These are phyloP conservation scores for Chaetomium sp. DNA, from an alignment of 2,329 filamentous ascomycete genomes.

Conservation along the genomic window DNA sequence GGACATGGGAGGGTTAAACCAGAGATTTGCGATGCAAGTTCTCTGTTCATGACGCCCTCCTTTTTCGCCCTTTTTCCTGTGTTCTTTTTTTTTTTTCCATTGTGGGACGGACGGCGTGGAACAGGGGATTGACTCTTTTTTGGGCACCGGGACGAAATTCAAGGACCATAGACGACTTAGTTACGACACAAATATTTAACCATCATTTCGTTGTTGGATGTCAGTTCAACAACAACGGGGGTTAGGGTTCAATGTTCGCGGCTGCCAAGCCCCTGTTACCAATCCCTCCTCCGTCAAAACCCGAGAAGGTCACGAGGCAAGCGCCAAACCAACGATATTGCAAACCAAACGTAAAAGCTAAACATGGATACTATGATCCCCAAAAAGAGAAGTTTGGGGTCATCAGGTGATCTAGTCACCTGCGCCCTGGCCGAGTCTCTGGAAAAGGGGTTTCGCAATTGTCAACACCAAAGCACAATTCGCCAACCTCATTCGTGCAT, in stretches of 20 bases:
- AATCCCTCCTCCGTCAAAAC: neutral
- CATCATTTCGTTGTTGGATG: too few relatives aligned
- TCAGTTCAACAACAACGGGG: neutral
- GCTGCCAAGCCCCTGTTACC: neutral
- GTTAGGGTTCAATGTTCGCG: neutral
- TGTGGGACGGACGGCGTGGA: too few relatives aligned
- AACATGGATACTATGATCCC: neutral
- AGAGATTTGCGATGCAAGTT: neutral
- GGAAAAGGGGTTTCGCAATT: neutral
- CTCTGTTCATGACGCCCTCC: too few relatives aligned
- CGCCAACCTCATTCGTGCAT: conserved; percentile 12
- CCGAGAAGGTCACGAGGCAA: conserved; percentile 1
- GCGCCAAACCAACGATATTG: neutral
- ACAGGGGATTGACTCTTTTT: too few relatives aligned
- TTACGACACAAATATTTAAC: too few relatives aligned
- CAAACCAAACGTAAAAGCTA: neutral
- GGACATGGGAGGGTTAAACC: neutral
- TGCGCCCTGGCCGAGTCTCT: neutral
- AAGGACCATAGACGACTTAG: too few relatives aligned
- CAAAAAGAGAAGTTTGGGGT: neutral
- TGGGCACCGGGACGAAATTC: too few relatives aligned
- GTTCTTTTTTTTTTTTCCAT: too few relatives aligned
- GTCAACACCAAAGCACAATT: neutral
- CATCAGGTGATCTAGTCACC: conserved; percentile 9
- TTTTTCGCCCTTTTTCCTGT: too few relatives aligned